A percentile compares a stretch with the other conserved stretches of the same genome.
These are phyloP conservation scores for Talaromyces amestolkiae DNA, from an alignment of 2,329 filamentous ascomycete species.

Conservation along the genomic window DNA sequence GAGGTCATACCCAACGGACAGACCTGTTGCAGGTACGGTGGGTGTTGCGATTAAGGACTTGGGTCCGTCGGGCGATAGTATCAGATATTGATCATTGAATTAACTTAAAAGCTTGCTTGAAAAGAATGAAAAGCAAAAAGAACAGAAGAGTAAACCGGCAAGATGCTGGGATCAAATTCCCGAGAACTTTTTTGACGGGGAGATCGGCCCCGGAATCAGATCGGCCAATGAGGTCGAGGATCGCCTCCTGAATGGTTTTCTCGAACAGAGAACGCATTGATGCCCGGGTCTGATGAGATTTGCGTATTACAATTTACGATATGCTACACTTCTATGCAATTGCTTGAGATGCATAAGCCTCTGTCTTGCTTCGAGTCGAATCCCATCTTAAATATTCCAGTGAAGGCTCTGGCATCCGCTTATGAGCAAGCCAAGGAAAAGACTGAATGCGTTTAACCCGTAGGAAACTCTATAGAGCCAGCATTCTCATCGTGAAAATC, in stretches of 20 bases:
- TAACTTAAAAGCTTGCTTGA: not conserved
- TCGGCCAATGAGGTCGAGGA: conserved; percentile 14
- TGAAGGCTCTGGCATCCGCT: not conserved
- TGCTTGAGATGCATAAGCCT: not conserved
- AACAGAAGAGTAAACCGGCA: not conserved
- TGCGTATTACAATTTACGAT: not conserved
- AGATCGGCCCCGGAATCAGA: conserved; percentile 8
- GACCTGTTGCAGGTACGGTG: not conserved
- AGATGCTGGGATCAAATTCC: conserved; percentile 1
- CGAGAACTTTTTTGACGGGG: conserved; percentile 20
- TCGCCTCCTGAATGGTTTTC: conserved; percentile 3
- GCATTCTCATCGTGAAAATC: not conserved
- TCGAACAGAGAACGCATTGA: not conserved
- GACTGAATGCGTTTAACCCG: too few species aligned
- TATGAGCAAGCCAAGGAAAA: not conserved
- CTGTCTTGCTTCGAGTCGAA: not conserved
- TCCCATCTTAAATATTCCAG: not conserved
- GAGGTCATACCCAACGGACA: conserved; percentile 24
- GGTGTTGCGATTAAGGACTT: not conserved
- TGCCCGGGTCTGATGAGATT: not conserved
- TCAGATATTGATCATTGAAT: conserved; percentile 12
- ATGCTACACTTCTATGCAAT: not conserved
- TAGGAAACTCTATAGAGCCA: not conserved
- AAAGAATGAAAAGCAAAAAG: not conserved
- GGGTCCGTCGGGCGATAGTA: conserved; percentile 2